Percentiles rank a stretch among this genome's conserved stretches.
Conservation (phyloP, 495 filamentous ascomycete species). For the Aspergillus asperescens region DNA sequence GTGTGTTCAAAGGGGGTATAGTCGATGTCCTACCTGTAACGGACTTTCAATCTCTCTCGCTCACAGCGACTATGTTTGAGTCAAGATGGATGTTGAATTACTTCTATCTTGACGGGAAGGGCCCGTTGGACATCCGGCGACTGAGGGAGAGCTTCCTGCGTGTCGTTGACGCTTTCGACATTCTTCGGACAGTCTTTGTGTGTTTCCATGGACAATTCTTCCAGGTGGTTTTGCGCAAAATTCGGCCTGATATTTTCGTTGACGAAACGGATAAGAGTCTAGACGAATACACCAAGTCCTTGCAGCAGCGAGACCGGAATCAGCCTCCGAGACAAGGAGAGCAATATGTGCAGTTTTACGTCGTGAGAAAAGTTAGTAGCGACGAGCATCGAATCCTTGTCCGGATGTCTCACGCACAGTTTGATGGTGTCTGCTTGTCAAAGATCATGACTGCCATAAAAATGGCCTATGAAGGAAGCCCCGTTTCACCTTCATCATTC, state of each 20-base stretch:
- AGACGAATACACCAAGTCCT: conserved; percentile 44
- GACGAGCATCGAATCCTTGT: conserved; percentile 56
- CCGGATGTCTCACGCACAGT: conserved; percentile 68
- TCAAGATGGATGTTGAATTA: conserved; percentile 53
- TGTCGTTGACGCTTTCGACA: conserved; percentile 53
- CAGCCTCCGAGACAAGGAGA: conserved; percentile 54
- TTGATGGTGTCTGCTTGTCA: conserved; percentile 65
- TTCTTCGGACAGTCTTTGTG: conserved; percentile 66
- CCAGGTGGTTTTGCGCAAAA: conserved; percentile 55
- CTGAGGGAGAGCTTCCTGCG: conserved; percentile 43
- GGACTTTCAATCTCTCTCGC: conserved; percentile 59
- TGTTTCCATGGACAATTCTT: conserved; percentile 50
- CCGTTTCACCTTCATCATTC: conserved; percentile 47
- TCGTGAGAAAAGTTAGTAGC: conserved; percentile 46
- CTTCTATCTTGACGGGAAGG: conserved; percentile 51
- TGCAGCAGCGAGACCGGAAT: conserved; percentile 47
- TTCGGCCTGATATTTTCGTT: conserved; percentile 48
- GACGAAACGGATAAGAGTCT: conserved; percentile 50
- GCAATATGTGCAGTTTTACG: conserved; percentile 57
- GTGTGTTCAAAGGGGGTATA: conserved; percentile 52
- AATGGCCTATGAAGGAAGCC: conserved; percentile 46
- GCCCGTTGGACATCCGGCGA: conserved; percentile 40
- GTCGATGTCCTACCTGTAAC: conserved; percentile 56
- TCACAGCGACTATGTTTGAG: conserved; percentile 53
- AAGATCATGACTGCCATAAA: conserved; percentile 53